Base-by-base conservation (phyloP, 306 rosid species). In the Vigna angularis region DNA sequence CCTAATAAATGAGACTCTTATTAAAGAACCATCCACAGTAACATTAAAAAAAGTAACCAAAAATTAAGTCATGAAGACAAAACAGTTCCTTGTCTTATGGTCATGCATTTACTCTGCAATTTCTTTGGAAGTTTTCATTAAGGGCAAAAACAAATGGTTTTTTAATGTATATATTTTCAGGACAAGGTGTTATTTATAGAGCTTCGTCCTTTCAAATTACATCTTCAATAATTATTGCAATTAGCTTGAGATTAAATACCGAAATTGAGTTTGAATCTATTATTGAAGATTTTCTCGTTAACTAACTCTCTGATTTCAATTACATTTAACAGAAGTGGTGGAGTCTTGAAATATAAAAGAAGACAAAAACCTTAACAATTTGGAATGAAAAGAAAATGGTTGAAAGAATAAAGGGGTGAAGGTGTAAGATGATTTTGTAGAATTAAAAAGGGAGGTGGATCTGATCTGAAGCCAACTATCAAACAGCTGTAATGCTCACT, bases 401-500 rank as follows among this genome's bases (percentile, higher is more conserved):
- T 6, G 24, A 59, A 57, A 55, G 3, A 1, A 48, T 14, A 47
- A 45, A 59, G 53, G 1, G 49, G 7, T 14, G 36, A 24, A 8
- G 0, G 16, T 1, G 49, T 15, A 61, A 50, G 8, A 28, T 6
- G 72, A 32, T 72, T 45, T 66, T 13, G 71, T 48, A 13, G 61
- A 56, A 72, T 73, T 65, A 14, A 80, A 72, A 28, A 56, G 0
- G 24, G 34, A n/a, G 28, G 13, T 64, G 69, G 79, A 79, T 85
- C 84, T 75, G 86, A 85, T 85, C 82, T 79, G 86, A 85, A 75
- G 82, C 84, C 88, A 85, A 79, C 88, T 9, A 66, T 52, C 7
- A 66, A 70, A 85, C 79, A 85, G 88, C 83, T 85, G 82, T 56
- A 79, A 36, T 22, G 18, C 17, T 57, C 81, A 70, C 64, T 74